Conservation (phyloP, 2,329 filamentous ascomycete genomes). For the Teratosphaeria epicoccoides region DNA sequence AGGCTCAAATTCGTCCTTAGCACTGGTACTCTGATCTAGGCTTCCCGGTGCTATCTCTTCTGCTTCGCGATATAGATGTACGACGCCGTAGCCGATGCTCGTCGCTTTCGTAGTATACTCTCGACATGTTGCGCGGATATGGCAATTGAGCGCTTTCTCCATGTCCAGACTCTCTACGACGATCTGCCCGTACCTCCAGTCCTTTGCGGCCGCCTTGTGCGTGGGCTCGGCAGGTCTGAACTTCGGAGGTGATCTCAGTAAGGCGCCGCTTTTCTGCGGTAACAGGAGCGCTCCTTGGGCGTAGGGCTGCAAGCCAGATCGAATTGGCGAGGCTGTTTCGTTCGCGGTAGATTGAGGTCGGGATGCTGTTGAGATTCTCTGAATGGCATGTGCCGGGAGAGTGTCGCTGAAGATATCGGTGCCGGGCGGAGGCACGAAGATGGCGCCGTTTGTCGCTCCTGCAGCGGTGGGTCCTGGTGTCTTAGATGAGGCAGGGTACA, state of each 20-base stretch:
- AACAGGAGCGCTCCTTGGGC: conserved; percentile 24
- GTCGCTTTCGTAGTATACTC: conserved; percentile 71
- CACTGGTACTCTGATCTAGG: conserved; percentile 11
- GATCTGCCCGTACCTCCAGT: conserved; percentile 76
- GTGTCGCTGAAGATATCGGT: conserved; percentile 37
- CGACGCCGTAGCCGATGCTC: conserved; percentile 80
- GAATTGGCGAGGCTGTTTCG: conserved; percentile 1
- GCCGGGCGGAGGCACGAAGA: conserved; percentile 31
- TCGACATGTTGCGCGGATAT: conserved; percentile 47
- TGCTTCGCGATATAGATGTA: conserved; percentile 83
- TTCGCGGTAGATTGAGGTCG: conserved; percentile 7
- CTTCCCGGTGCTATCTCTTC: conserved; percentile 56
- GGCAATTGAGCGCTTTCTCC: conserved; percentile 28
- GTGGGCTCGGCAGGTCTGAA: conserved; percentile 27
- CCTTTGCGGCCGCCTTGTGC: conserved; percentile 44
- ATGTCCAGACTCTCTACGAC: conserved; percentile 74
- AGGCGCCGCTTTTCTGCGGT: conserved; percentile 25
- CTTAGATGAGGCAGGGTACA: conserved; percentile 34
- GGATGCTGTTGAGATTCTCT: conserved; percentile 24
- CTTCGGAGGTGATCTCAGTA: conserved; percentile 27
- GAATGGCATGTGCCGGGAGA: conserved; percentile 33
- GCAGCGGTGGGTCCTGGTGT: conserved; percentile 1
- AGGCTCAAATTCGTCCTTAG: conserved; percentile 8
- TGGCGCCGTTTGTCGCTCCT: conserved; percentile 8
- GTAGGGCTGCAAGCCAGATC: conserved; percentile 8